Evolutionary conservation across 2,329 filamentous ascomycete species (phyloP).

Genomic region (Daldinia sp.): DNA sequence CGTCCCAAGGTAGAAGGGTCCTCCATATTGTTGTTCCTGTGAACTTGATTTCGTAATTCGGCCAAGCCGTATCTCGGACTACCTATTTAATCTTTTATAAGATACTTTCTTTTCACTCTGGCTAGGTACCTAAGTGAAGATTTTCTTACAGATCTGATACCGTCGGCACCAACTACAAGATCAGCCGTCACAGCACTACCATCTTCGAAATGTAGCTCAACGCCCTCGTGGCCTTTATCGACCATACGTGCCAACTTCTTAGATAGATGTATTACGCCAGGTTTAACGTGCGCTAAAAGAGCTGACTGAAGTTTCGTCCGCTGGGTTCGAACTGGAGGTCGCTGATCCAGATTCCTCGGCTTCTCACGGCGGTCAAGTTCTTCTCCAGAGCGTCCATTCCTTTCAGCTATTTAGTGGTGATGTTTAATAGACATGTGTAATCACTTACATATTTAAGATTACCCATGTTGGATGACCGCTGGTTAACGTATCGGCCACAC

Average conservation of each 20-base stretch:
- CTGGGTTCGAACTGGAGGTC: conserved; percentile 44
- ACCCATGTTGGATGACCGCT: conserved; percentile 47
- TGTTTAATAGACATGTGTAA: background rate
- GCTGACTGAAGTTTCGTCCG: conserved; percentile 61
- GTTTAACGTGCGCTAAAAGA: conserved; percentile 60
- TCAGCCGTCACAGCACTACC: conserved; percentile 56
- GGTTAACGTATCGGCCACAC: conserved; percentile 53
- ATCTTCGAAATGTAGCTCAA: conserved; percentile 61
- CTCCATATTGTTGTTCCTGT: conserved; percentile 63
- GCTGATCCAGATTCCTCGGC: conserved; percentile 23
- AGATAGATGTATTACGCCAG: conserved; percentile 57
- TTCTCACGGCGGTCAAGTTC: conserved; percentile 46
- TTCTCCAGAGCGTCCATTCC: conserved; percentile 49
- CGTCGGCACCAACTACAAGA: conserved; percentile 64
- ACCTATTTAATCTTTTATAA: conserved; percentile 51
- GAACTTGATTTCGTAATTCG: conserved; percentile 47
- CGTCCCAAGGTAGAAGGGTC: conserved; percentile 55
- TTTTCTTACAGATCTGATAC: conserved; percentile 60
- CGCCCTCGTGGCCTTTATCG: conserved; percentile 53
- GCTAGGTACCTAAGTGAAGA: background rate
- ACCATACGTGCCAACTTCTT: conserved; percentile 58
- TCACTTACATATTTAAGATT: conserved; percentile 45
- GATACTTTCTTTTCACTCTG: background rate
- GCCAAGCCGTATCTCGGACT: conserved; percentile 46
- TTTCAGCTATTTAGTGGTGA: conserved; percentile 24